These are phyloP conservation scores for Termitomyces sp. DNA, from an alignment of 768 basidiomycete species.

Conservation along the genomic window DNA sequence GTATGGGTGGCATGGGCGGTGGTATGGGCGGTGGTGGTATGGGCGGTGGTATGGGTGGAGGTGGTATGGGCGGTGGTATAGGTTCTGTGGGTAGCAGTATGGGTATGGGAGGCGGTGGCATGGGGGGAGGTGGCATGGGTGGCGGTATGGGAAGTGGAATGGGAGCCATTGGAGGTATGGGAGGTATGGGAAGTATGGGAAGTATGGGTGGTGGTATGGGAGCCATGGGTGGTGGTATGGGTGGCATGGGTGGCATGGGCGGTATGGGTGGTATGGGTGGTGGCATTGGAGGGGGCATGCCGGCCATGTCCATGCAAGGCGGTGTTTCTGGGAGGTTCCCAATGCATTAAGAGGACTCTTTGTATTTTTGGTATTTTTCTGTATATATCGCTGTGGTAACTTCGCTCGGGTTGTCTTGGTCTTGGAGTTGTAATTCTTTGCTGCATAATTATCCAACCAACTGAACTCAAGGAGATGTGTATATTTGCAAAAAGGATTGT, in stretches of 20 bases:
- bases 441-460: neutral
- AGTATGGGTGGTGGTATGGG: too few species aligned
- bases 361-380: conserved; percentile 7
- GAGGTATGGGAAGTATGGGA: too few species aligned
- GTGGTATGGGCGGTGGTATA: conserved; percentile 15
- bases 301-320: conserved; percentile 24
- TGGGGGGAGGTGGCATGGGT: neutral
- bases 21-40: conserved; percentile 17
- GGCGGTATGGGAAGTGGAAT: neutral
- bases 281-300: conserved; percentile 21
- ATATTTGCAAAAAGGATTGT: too few species aligned
- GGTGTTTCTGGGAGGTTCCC: conserved; percentile 25
- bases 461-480: neutral
- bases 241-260: neutral
- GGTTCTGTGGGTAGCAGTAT: neutral
- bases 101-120: neutral
- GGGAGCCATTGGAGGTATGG: neutral
- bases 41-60: conserved; percentile 14
- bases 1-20: conserved; percentile 16
- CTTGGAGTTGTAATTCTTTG: neutral
- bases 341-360: conserved; percentile 17
- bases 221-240: neutral
- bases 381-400: conserved; percentile 1
- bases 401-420: neutral
- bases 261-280: neutral